Conservation (phyloP, 495 filamentous ascomycete species). For the Daldinia loculata region DNA sequence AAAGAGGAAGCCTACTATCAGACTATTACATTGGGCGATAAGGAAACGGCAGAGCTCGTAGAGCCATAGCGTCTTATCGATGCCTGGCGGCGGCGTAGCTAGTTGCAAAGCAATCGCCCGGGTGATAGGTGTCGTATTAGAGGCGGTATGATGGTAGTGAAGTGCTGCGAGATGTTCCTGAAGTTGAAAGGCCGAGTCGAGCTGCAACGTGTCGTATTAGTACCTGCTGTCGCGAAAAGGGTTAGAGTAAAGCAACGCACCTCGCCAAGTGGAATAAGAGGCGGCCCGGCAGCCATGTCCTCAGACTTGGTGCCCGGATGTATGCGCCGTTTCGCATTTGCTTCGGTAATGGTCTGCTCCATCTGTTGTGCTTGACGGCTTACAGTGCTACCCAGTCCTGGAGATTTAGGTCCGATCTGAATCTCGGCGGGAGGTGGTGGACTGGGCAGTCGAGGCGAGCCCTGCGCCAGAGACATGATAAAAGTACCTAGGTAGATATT, state of each 20-base stretch:
- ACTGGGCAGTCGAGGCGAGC: constrained; percentile 86
- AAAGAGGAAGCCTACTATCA: constrained; percentile 90
- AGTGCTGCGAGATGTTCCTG: constrained; percentile 97
- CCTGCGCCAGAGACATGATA: constrained; percentile 70
- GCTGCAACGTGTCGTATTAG: constrained; percentile 53
- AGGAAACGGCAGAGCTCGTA: constrained; percentile 97
- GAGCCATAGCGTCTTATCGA: constrained; percentile 90
- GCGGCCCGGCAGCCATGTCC: constrained; percentile 92
- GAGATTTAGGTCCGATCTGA: constrained; percentile 85
- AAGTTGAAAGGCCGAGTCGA: constrained; percentile 97
- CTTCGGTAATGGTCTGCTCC: constrained; percentile 63
- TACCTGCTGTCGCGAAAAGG: constrained; percentile 2
- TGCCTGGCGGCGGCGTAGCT: constrained; percentile 77
- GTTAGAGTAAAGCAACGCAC: constrained; percentile 54
- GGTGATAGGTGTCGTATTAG: constrained; percentile 72
- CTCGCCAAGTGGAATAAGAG: constrained; percentile 83
- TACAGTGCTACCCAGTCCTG: constrained; percentile 65
- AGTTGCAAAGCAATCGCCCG: constrained; percentile 75
- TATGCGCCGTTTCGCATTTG: constrained; percentile 77
- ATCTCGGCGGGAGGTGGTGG: constrained; percentile 91
- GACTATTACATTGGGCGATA: constrained; percentile 87
- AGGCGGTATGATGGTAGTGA: constrained; percentile 77
- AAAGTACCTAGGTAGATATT: neutral
- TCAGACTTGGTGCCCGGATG: constrained; percentile 88
- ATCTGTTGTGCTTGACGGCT: constrained; percentile 64